Evolutionary conservation across 2,329 filamentous ascomycete genomes (phyloP).

Genomic region (Aspergillus pseudonomiae): DNA sequence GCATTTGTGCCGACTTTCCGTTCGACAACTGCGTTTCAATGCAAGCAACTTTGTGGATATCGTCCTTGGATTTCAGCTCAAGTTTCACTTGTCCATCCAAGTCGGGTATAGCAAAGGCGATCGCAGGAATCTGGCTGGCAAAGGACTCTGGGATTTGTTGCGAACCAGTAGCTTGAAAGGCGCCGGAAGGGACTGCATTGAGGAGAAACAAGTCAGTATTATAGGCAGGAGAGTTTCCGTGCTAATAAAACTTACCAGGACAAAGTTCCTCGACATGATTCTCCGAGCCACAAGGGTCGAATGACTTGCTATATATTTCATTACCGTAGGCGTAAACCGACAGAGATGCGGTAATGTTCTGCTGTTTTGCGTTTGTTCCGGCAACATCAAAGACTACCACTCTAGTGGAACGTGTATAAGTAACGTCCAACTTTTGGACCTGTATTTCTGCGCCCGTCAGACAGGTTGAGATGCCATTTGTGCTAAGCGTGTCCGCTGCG

Average conservation of each 20-base stretch:
- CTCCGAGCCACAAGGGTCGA: constrained; percentile 75
- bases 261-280: constrained; percentile 76
- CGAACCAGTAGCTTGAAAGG: constrained; percentile 71
- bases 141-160: constrained; percentile 73
- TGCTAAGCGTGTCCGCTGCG: constrained; percentile 74
- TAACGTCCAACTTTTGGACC: constrained; percentile 74
- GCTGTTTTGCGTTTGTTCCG: constrained; percentile 71
- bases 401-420: constrained; percentile 75
- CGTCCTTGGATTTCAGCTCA: constrained; percentile 66
- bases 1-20: constrained; percentile 76
- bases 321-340: constrained; percentile 83
- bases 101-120: constrained; percentile 89
- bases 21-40: constrained; percentile 81
- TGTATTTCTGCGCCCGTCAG: constrained; percentile 59
- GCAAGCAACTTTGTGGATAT: constrained; percentile 71
- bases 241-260: constrained; percentile 62
- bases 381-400: constrained; percentile 79
- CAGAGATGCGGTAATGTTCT: constrained; percentile 79
- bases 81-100: constrained; percentile 84
- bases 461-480: constrained; percentile 79
- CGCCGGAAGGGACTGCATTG: constrained; percentile 67
- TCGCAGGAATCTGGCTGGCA: constrained; percentile 75
- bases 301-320: constrained; percentile 74
- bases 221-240: neutral
- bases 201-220: constrained; percentile 23